phyloP scores from a whole-genome alignment of 2,329 filamentous ascomycete genomes.

The Coniella vitis region DNA sequence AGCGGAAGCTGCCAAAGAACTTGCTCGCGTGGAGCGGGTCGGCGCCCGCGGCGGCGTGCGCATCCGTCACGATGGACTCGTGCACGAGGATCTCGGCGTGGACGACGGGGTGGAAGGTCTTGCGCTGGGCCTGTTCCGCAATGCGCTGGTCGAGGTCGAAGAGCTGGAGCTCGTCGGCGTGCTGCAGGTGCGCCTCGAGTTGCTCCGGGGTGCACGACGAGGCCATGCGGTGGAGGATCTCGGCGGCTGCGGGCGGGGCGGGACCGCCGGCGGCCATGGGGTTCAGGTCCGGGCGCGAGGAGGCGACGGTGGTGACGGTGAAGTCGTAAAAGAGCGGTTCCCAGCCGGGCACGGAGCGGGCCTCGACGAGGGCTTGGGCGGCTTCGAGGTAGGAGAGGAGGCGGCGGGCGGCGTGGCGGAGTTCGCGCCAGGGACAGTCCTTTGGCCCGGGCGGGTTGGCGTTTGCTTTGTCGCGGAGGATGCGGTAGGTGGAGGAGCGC shows the following conservation, averaged over 20 bases:
- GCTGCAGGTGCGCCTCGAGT: slow-evolving; percentile 1
- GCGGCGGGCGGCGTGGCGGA: slow-evolving; percentile 23
- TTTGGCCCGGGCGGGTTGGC: background rate
- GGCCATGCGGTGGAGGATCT: slow-evolving; percentile 19
- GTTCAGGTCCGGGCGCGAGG: slow-evolving; percentile 18
- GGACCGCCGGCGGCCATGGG: slow-evolving; percentile 1
- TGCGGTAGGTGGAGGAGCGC: slow-evolving; percentile 7
- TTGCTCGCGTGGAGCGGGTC: background rate
- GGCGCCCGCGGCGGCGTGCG: slow-evolving; percentile 8
- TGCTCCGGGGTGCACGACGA: background rate
- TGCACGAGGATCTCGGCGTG: slow-evolving; percentile 30
- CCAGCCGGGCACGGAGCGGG: slow-evolving; percentile 19
- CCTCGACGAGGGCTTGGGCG: slow-evolving; percentile 19
- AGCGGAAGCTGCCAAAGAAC: slow-evolving; percentile 28
- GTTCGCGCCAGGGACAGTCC: slow-evolving; percentile 20
- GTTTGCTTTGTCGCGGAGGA: slow-evolving; percentile 16
- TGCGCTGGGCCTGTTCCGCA: background rate
- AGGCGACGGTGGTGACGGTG: slow-evolving; percentile 22
- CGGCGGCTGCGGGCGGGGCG: slow-evolving; percentile 8
- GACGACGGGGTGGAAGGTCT: slow-evolving; percentile 23
- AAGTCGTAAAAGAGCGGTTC: slow-evolving; percentile 26
- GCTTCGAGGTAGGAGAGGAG: slow-evolving; percentile 24
- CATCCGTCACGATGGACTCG: slow-evolving; percentile 18
- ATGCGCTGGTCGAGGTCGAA: slow-evolving; percentile 17
- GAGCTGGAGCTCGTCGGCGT: slow-evolving; percentile 16